phyloP scores from a whole-genome alignment of 768 basidiomycete species.

The Sporobolomyces roseus region DNA sequence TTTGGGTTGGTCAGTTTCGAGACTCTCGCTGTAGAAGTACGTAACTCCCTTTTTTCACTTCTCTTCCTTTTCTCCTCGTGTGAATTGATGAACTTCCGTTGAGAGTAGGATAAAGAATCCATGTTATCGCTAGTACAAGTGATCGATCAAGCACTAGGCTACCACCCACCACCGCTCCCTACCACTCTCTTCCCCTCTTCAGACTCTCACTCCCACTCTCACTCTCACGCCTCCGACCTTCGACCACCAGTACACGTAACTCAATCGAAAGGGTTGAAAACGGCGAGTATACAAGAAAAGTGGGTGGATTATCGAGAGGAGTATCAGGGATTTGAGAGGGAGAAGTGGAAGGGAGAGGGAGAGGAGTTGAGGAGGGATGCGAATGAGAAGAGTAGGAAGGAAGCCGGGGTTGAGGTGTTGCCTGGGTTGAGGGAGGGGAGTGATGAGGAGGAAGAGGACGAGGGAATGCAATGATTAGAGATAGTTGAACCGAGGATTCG shows the following conservation, averaged over 20 bases:
- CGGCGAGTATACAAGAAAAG: conserved; percentile 27
- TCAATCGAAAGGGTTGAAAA: conserved; percentile 54
- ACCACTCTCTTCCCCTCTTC: conserved; percentile 43
- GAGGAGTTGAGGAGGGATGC: conserved; percentile 30
- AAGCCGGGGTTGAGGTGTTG: not conserved
- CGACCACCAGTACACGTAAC: conserved; percentile 28
- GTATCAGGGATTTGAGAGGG: conserved; percentile 51
- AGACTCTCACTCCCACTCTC: conserved; percentile 40
- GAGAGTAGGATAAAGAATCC: conserved; percentile 75
- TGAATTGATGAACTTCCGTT: too few species aligned
- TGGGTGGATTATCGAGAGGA: conserved; percentile 44
- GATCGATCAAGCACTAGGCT: conserved; percentile 89
- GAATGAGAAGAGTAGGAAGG: conserved; percentile 14
- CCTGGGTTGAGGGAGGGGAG: not conserved
- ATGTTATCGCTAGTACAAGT: conserved; percentile 81
- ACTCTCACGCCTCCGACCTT: conserved; percentile 41
- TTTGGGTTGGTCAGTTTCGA: conserved; percentile 91
- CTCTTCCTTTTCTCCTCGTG: too few species aligned
- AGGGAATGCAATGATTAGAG: not conserved
- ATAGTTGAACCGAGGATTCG: too few species aligned
- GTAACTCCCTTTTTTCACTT: conserved; percentile 38
- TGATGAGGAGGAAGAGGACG: not conserved
- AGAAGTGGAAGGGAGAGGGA: conserved; percentile 44
- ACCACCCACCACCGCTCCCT: conserved; percentile 69
- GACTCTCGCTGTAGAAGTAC: conserved; percentile 89